Base-by-base conservation (phyloP, 345 rosid genomes). In the Abelmoschus esculentus region DNA sequence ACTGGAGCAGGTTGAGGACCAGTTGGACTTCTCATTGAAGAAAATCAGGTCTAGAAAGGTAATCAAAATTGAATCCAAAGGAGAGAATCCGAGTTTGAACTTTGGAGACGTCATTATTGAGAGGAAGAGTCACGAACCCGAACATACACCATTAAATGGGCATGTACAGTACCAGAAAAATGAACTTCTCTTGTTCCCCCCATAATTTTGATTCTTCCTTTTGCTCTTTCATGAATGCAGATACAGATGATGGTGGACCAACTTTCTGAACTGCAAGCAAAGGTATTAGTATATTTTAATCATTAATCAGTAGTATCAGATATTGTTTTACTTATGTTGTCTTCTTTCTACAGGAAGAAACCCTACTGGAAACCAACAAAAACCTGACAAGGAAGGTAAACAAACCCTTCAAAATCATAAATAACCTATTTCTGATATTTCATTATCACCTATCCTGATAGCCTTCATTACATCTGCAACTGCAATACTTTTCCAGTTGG, bases 41-140 rank as follows among this genome's bases (percentile, higher is more conserved):
- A 75, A 78, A 70, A 66, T 86, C 63, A 84, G 86, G 73, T 73
- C 77, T 50, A 76, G 69, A 26, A 84, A 83, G 88, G 90, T 86
- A 77, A 26, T 28, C 12, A 6, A 42, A 22, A 19, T 38, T 7
- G 32, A 31, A 31, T 31, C 32, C 32, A 3, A 31, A 31, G 32
- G 5, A 31, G 32, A 31, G 32, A 31, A 31, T 31, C 32, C 32
- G 4, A 31, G 4, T 31, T 31, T 3, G 32, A 31, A 31, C 32
- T 4, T 3, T 31, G 32, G 32, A 31, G 32, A 31, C 32, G 32
- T 0, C 4, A 31, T 31, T 31, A 4, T 31, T 31, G 0, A 2
- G 32, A 31, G 32, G 0, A 4, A 31, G 4, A 31, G 4, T 31
- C 32, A 2, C 32, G 32, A 31, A 4, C 32, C 32, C 32, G 32